These are phyloP conservation scores for Xylariaceae sp. DNA, from an alignment of 2,329 filamentous ascomycete species.

Conservation along the genomic window DNA sequence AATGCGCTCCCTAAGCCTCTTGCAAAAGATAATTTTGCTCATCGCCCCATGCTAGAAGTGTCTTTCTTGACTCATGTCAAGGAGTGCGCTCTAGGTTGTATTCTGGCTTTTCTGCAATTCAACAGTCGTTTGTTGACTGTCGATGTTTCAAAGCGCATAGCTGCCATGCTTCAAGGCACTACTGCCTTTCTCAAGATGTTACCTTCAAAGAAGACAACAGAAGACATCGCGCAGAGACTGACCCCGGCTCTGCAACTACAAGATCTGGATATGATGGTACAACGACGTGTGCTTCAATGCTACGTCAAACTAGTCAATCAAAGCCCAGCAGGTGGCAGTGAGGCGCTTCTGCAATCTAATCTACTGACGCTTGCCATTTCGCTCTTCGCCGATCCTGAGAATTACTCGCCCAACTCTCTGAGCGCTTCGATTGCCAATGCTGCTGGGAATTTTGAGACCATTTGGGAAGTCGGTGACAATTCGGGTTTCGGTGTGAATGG, in stretches of 20 bases:
- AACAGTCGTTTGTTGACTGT: conserved; percentile 88
- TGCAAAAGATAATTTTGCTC: conserved; percentile 84
- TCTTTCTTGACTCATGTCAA: conserved; percentile 92
- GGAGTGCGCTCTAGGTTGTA: conserved; percentile 88
- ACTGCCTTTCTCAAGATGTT: conserved; percentile 83
- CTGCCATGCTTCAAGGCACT: conserved; percentile 92
- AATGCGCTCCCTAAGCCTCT: conserved; percentile 93
- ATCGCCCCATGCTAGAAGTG: conserved; percentile 79
- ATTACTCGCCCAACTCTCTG: conserved; percentile 77
- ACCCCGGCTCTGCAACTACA: conserved; percentile 82
- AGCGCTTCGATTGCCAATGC: conserved; percentile 90
- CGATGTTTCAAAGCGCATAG: conserved; percentile 89
- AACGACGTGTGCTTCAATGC: conserved; percentile 87
- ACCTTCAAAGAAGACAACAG: conserved; percentile 76
- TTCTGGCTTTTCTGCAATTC: conserved; percentile 88
- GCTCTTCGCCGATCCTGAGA: conserved; percentile 88
- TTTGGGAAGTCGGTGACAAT: conserved; percentile 95
- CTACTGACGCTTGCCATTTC: conserved; percentile 84
- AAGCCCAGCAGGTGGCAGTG: conserved; percentile 78
- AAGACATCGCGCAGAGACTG: conserved; percentile 80
- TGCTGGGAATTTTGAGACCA: conserved; percentile 82
- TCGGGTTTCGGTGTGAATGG: conserved; percentile 91
- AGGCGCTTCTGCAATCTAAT: conserved; percentile 86
- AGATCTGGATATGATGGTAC: conserved; percentile 89
- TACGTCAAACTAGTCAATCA: conserved; percentile 88